Base-by-base conservation (phyloP, 2,329 filamentous ascomycete species). In the Gaeumannomyces tritici region DNA sequence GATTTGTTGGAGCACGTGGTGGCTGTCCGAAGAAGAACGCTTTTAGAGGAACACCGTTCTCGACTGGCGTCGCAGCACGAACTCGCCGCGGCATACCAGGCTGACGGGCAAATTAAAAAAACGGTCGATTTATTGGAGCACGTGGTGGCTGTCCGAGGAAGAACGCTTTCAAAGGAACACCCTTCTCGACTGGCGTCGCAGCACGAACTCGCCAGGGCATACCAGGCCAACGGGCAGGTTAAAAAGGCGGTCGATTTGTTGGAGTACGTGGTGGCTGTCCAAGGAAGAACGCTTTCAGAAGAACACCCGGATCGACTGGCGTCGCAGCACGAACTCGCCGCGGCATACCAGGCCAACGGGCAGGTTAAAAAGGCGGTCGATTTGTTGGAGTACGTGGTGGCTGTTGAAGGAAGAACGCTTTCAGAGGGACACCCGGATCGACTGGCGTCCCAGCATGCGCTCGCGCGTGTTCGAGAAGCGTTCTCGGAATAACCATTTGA, bases 171-270 rank as follows among this genome's bases (percentile, higher is more conserved):
- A 26, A 29, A 59, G n/a, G 28, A 35, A 26, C 15, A 59, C 57
- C 29, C 29, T 4, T 9, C 4, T 31, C 29, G 29, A 31, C 9
- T 31, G 29, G 29, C 29, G 9, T 31, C 29, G 29, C 29, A 31
- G 9, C 29, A 31, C 29, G 29, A 4, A 31, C 29, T 31, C 29
- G 29, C 29, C 29, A 12, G 12, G 12, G 29, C 28, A 59, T 59
- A 59, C 35, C 67, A 65, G 15, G 73, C 75, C 0, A 82, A 78
- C 7, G 83, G 83, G 21, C 75, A 78, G 65, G 85, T 84, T 69
- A 84, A 84, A 67, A 84, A 83, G 0, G 79, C 75, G 9, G 76
- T 75, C 28, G 85, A 73, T n/a, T 11, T 42, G n/a, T n/a, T 59
- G 33, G 31, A 60, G 35, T 12, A 47, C 1, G 35, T 60, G 35